phyloP scores from a whole-genome alignment of 2,329 filamentous ascomycete species.

The Magnaporthiopsis incrustans region DNA sequence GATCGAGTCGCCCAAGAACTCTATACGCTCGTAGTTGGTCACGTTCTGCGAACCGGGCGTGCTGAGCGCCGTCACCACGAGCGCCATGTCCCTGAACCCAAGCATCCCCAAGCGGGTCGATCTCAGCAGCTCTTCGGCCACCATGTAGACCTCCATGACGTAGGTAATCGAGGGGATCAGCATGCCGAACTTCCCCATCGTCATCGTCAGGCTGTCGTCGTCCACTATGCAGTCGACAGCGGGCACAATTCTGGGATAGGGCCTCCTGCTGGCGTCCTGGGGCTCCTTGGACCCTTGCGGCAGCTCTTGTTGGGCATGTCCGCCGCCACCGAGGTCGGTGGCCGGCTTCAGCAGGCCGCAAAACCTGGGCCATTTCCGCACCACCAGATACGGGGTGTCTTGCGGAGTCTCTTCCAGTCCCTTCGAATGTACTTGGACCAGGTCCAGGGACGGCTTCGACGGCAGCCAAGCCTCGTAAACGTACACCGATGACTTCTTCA shows the following conservation, averaged over 20 bases:
- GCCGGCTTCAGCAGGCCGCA: slow-evolving; percentile 29
- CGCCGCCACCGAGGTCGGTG: neutral
- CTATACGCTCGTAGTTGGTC: slow-evolving; percentile 72
- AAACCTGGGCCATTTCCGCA: slow-evolving; percentile 44
- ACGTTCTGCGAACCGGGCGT: slow-evolving; percentile 51
- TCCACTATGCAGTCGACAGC: slow-evolving; percentile 42
- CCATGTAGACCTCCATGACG: slow-evolving; percentile 55
- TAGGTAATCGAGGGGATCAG: slow-evolving; percentile 68
- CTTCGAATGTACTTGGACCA: slow-evolving; percentile 28
- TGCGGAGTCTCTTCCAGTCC: slow-evolving; percentile 30
- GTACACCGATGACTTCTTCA: slow-evolving; percentile 26
- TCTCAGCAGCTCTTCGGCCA: slow-evolving; percentile 51
- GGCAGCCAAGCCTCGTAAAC: slow-evolving; percentile 32
- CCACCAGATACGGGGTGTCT: slow-evolving; percentile 40
- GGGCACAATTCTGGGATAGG: slow-evolving; percentile 36
- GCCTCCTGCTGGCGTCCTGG: slow-evolving; percentile 24
- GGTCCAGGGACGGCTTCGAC: slow-evolving; percentile 32
- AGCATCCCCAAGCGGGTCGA: slow-evolving; percentile 43
- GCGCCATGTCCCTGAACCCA: slow-evolving; percentile 40
- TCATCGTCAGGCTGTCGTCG: slow-evolving; percentile 26
- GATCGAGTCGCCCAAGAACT: slow-evolving; percentile 79
- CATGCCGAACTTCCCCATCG: slow-evolving; percentile 42
- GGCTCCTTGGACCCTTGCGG: slow-evolving; percentile 35
- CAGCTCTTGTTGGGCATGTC: slow-evolving; percentile 34
- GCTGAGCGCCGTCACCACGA: slow-evolving; percentile 63